phyloP scores from a whole-genome alignment of 768 basidiomycete species.

The Tylopilus felleus region DNA sequence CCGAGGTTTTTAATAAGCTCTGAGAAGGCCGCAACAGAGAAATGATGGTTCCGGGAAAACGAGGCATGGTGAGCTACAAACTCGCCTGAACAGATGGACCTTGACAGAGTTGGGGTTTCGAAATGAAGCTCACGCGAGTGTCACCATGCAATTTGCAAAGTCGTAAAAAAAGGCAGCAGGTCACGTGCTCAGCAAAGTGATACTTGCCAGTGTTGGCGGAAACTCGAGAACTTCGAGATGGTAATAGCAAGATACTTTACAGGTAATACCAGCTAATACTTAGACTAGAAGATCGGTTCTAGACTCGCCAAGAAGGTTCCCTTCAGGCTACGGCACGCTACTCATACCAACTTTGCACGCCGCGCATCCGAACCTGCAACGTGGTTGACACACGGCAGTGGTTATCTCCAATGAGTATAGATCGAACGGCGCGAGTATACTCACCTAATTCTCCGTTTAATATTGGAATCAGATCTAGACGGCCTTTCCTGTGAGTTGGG shows the following conservation, averaged over 20 bases:
- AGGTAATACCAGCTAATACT: neutral
- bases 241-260: neutral
- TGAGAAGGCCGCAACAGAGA: conserved; percentile 10
- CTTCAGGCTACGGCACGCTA: neutral
- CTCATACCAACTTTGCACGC: neutral
- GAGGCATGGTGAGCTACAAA: conserved; percentile 16
- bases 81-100: neutral
- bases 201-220: too few species aligned
- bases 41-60: conserved; percentile 17
- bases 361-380: conserved; percentile 2
- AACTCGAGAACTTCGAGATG: neutral
- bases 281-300: neutral
- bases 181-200: conserved; percentile 19
- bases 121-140: conserved; percentile 11
- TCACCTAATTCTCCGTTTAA: neutral
- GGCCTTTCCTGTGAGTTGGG: neutral
- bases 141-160: neutral
- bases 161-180: conserved; percentile 6
- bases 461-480: neutral
- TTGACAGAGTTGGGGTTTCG: neutral
- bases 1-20: conserved; percentile 9
- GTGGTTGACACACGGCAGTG: conserved; percentile 16
- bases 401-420: conserved; percentile 14
- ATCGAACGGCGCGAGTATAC: neutral
- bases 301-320: conserved; percentile 1